Base-by-base conservation (phyloP, 2,329 filamentous ascomycete genomes). In the Berkeleyomyces basicola region DNA sequence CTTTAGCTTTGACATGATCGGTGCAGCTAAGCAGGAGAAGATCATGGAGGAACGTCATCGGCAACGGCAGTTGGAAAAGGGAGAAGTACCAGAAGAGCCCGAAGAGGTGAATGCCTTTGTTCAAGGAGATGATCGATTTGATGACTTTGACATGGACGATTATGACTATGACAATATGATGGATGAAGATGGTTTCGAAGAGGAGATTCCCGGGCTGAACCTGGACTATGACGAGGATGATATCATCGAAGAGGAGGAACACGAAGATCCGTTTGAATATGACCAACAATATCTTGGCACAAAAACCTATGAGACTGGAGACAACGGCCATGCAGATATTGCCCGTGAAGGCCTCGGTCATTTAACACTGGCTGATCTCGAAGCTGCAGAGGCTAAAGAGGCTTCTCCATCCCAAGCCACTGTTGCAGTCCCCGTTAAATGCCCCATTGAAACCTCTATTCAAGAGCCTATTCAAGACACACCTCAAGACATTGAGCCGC, bases 1-100 rank as follows among this genome's bases (percentile, higher is more conserved):
- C 11, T 91, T 92, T 70, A 91, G 87, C 68, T 92, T 92, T 68
- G 87, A 91, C 68, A 88, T 90, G 77, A 81, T 84, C 14, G 85
- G 85, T 4, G 82, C 82, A 4, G 86, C 86, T 11, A 79, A 82
- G 64, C 78, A 84, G 68, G 83, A 86, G 71, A 86, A 84, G 71
- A 71, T 86, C 44, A 74, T 90, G 47, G 88, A 90, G 70, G 88
- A 89, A 67, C 80, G 83, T 58, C 86, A 90, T 70, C 78, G 85
- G 14, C 80, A 86, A 67, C 82, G 83, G 61, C 82, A 85, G 65
- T 75, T 84, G 39, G 83, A 85, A 64, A 85, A 80, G 68, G 77
- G 81, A 65, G 75, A 74, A 3, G 71, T 70, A 2, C 70, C 72
- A 10, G 61, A 72, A 14, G 61, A 64, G 23, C 69, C 76, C 63